These are phyloP conservation scores for Cyberlindnera bimundalis DNA, from an alignment of 805 yeast species.

Conservation along the genomic window DNA sequence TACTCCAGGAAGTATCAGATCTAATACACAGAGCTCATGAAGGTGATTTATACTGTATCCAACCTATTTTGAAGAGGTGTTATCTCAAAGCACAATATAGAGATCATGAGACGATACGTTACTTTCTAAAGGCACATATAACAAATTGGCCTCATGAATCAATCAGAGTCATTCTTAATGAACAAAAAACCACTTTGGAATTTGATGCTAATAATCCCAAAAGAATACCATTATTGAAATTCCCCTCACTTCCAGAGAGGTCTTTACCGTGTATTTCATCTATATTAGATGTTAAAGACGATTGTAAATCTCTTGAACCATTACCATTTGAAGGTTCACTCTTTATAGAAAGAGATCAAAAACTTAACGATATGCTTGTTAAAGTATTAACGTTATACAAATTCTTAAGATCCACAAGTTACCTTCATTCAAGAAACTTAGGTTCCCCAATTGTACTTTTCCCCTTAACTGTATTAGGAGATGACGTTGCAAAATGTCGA, in stretches of 20 bases:
- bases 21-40: constrained; percentile 4
- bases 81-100: constrained; percentile 20
- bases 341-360: constrained; percentile 7
- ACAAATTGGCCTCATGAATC: constrained; percentile 25
- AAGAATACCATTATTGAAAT: constrained; percentile 4
- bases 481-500: constrained; percentile 21
- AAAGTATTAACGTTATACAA: constrained; percentile 22
- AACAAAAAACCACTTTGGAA: constrained; percentile 12
- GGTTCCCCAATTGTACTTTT: constrained; percentile 16
- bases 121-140: constrained; percentile 20
- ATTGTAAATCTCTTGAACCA: neutral
- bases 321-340: constrained; percentile 5
- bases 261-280: constrained; percentile 11
- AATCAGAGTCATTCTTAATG: constrained; percentile 8
- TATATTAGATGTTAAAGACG: constrained; percentile 1
- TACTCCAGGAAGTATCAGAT: constrained; percentile 7
- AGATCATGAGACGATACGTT: constrained; percentile 20
- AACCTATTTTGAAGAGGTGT: constrained; percentile 17
- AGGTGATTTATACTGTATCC: constrained; percentile 10
- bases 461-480: constrained; percentile 22
- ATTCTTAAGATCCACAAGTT: constrained; percentile 11
- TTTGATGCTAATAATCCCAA: constrained; percentile 6
- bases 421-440: constrained; percentile 20
- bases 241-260: constrained; percentile 17
- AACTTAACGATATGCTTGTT: constrained; percentile 16